A percentile compares a stretch with the other conserved stretches of the same genome.
Evolutionary conservation across 352 stramenopile species (phyloP).

Genomic region (Pythium volutum): DNA sequence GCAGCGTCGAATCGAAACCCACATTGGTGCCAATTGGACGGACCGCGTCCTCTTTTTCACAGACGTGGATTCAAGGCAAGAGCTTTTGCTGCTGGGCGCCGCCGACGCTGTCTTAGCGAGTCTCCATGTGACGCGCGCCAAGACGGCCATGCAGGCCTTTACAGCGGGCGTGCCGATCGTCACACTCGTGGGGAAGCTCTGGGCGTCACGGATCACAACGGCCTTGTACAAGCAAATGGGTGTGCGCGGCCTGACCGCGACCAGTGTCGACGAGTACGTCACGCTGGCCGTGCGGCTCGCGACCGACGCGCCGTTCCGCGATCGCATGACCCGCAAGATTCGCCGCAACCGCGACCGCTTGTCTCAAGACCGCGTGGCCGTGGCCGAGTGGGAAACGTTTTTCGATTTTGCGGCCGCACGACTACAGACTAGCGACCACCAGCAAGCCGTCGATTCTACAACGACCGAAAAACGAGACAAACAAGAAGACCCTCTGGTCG

Average conservation of each 20-base stretch:
- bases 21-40: constrained; percentile 19
- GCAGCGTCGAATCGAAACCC: constrained; percentile 36
- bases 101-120: constrained; percentile 62
- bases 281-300: constrained; percentile 49
- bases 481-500: not conserved
- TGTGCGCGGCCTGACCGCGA: constrained; percentile 48
- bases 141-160: constrained; percentile 55
- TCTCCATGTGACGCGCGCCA: constrained; percentile 48
- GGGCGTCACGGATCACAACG: constrained; percentile 59
- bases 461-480: too few relatives aligned
- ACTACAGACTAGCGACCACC: not conserved
- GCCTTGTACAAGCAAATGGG: constrained; percentile 68
- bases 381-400: constrained; percentile 74
- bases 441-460: too few relatives aligned
- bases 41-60: constrained; percentile 55
- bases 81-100: constrained; percentile 42
- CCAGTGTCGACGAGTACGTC: constrained; percentile 48
- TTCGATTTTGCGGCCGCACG: constrained; percentile 32
- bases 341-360: constrained; percentile 34
- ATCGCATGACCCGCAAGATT: constrained; percentile 43
- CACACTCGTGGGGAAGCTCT: constrained; percentile 53
- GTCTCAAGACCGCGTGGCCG: constrained; percentile 39
- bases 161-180: constrained; percentile 59
- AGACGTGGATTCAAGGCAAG: constrained; percentile 54
- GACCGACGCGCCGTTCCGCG: constrained; percentile 40